Evolutionary conservation across 2,329 filamentous ascomycete genomes (phyloP).

Genomic region (Colletotrichum sp.): DNA sequence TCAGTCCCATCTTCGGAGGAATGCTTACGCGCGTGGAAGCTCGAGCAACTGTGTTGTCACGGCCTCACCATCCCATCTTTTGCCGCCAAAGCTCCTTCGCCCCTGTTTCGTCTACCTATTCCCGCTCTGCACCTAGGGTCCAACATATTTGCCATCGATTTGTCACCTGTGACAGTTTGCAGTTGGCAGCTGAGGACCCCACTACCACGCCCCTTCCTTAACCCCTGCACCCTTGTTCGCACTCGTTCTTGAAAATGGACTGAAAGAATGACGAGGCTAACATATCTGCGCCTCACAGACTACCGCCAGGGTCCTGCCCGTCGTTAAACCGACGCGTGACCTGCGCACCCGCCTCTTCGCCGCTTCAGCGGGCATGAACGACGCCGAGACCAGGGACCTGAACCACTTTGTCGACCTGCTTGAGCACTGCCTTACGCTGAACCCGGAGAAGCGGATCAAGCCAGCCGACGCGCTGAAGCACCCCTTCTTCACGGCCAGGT

Average conservation of each 20-base stretch:
- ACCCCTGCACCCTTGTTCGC: background rate
- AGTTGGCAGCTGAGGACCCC: background rate
- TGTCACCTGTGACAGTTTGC: background rate
- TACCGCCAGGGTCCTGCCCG: slow-evolving; percentile 68
- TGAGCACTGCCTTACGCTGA: slow-evolving; percentile 85
- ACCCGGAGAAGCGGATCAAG: slow-evolving; percentile 90
- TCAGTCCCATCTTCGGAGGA: background rate
- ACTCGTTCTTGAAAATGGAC: background rate
- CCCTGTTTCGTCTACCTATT: background rate
- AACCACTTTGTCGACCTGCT: slow-evolving; percentile 85
- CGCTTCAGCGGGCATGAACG: slow-evolving; percentile 74
- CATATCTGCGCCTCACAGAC: slow-evolving; percentile 51
- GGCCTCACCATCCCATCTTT: slow-evolving; percentile 2
- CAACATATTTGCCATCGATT: background rate
- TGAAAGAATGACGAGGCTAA: slow-evolving; percentile 9
- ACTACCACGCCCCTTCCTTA: background rate
- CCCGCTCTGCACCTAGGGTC: slow-evolving; percentile 1
- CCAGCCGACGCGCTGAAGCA: slow-evolving; percentile 87
- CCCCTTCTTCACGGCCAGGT: slow-evolving; percentile 74
- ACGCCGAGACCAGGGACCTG: slow-evolving; percentile 77
- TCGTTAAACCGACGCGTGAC: slow-evolving; percentile 80
- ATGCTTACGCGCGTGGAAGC: background rate
- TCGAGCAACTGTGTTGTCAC: background rate
- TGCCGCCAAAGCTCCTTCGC: background rate
- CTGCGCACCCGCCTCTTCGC: slow-evolving; percentile 80